Evolutionary conservation across 768 basidiomycete genomes (phyloP).

Genomic region (Mycena haematopus): DNA sequence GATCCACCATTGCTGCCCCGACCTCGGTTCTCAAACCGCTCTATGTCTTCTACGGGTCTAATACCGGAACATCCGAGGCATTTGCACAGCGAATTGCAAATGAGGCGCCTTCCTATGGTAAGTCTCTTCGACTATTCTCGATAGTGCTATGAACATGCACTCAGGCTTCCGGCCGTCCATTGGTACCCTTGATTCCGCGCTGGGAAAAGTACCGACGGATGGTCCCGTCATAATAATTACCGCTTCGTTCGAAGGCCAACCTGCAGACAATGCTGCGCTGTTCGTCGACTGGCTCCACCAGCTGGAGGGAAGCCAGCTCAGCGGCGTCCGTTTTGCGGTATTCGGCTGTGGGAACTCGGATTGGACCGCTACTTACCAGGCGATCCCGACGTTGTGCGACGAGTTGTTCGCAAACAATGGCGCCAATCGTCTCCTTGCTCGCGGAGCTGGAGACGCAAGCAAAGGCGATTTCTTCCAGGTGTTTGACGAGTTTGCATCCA

Average conservation of each 20-base stretch:
- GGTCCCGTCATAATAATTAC: slow-evolving; percentile 54
- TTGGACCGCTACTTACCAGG: slow-evolving; percentile 53
- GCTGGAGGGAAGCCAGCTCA: slow-evolving; percentile 36
- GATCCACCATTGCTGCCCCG: too few relatives aligned
- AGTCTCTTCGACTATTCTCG: background rate
- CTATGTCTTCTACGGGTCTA: slow-evolving; percentile 45
- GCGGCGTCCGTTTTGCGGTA: slow-evolving; percentile 47
- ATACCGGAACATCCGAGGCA: slow-evolving; percentile 49
- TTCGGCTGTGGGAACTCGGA: slow-evolving; percentile 58
- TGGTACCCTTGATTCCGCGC: slow-evolving; percentile 47
- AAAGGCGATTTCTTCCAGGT: slow-evolving; percentile 47
- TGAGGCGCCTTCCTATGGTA: background rate
- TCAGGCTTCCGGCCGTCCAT: slow-evolving; percentile 46
- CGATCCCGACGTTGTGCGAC: slow-evolving; percentile 49
- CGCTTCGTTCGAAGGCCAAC: slow-evolving; percentile 57
- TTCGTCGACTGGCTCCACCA: slow-evolving; percentile 51
- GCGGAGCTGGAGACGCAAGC: slow-evolving; percentile 50
- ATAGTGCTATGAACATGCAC: background rate
- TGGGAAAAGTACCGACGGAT: slow-evolving; percentile 45
- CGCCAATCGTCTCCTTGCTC: slow-evolving; percentile 40
- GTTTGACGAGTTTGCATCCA: slow-evolving; percentile 49
- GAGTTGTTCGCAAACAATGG: slow-evolving; percentile 40
- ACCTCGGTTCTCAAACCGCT: slow-evolving; percentile 31
- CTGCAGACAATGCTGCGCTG: slow-evolving; percentile 55
- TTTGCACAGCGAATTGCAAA: slow-evolving; percentile 38